phyloP scores from a whole-genome alignment of 495 filamentous ascomycete species.

The Geoglossum glabrum region DNA sequence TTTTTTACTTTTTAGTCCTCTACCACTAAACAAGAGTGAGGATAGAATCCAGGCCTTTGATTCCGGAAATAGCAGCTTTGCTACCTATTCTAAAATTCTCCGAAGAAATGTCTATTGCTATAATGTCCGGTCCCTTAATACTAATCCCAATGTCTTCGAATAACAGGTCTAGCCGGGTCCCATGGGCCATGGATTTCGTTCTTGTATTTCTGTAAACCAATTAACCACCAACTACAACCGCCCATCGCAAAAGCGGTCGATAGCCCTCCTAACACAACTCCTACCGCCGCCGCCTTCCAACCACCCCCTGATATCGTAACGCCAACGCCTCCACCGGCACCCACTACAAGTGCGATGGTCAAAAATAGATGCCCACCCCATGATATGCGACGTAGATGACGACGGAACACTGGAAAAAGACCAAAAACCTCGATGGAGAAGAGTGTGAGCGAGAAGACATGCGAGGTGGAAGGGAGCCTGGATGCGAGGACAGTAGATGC shows the following conservation, averaged over 20 bases:
- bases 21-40: not conserved
- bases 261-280: slow-evolving; percentile 51
- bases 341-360: slow-evolving; percentile 59
- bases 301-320: slow-evolving; percentile 41
- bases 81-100: too few species aligned
- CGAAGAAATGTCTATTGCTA: slow-evolving; percentile 1
- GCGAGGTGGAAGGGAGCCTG: slow-evolving; percentile 66
- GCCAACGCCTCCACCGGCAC: slow-evolving; percentile 59
- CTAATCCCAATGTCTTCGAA: slow-evolving; percentile 38
- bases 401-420: slow-evolving; percentile 83
- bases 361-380: slow-evolving; percentile 67
- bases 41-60: too few species aligned
- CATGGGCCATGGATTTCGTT: slow-evolving; percentile 96
- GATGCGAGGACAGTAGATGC: slow-evolving; percentile 82
- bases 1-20: not conserved
- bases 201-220: slow-evolving; percentile 93
- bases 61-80: too few species aligned
- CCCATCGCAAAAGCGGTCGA: slow-evolving; percentile 64
- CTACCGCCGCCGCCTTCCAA: slow-evolving; percentile 50
- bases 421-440: slow-evolving; percentile 97
- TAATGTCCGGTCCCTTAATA: not conserved
- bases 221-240: slow-evolving; percentile 93
- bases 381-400: slow-evolving; percentile 61
- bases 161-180: slow-evolving; percentile 85
- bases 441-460: slow-evolving; percentile 86